These are phyloP conservation scores for Didymella sp. DNA, from an alignment of 2,329 filamentous ascomycete genomes.

Conservation along the genomic window DNA sequence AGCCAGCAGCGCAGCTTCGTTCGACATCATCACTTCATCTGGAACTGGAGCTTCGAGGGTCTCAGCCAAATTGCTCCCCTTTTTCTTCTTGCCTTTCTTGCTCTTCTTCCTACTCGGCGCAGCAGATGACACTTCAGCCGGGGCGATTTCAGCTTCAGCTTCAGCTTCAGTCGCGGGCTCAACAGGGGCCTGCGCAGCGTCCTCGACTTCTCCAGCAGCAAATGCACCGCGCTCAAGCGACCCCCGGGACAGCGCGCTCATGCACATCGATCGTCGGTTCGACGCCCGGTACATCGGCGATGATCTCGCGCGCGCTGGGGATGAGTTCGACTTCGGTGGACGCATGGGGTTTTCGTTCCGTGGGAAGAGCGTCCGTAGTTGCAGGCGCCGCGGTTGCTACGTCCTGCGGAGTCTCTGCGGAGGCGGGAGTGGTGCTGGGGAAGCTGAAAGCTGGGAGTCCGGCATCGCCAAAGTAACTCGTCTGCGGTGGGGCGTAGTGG, in stretches of 20 bases:
- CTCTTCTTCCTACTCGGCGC: conserved; percentile 33
- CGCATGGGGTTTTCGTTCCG: not conserved
- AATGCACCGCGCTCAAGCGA: not conserved
- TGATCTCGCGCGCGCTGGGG: conserved; percentile 2
- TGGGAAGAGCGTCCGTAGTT: not conserved
- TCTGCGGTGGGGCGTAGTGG: not conserved
- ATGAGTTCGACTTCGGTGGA: conserved; percentile 18
- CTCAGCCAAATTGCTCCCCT: conserved; percentile 24
- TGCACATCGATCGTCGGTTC: conserved; percentile 1
- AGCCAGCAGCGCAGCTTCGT: not conserved
- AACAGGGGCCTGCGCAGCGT: not conserved
- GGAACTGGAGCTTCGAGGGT: not conserved
- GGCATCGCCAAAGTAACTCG: conserved; percentile 9
- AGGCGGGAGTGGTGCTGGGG: not conserved
- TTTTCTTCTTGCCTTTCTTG: conserved; percentile 41
- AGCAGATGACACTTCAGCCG: conserved; percentile 9
- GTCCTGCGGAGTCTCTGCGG: not conserved
- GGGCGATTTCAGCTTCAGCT: not conserved
- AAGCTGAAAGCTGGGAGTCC: conserved; percentile 7
- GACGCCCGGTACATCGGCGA: not conserved
- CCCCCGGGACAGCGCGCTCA: not conserved
- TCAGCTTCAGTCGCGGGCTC: not conserved
- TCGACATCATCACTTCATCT: not conserved
- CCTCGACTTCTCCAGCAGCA: not conserved
- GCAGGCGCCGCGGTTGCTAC: not conserved